phyloP scores from a whole-genome alignment of 306 rosid species.

The Aeschynomene evenia region DNA sequence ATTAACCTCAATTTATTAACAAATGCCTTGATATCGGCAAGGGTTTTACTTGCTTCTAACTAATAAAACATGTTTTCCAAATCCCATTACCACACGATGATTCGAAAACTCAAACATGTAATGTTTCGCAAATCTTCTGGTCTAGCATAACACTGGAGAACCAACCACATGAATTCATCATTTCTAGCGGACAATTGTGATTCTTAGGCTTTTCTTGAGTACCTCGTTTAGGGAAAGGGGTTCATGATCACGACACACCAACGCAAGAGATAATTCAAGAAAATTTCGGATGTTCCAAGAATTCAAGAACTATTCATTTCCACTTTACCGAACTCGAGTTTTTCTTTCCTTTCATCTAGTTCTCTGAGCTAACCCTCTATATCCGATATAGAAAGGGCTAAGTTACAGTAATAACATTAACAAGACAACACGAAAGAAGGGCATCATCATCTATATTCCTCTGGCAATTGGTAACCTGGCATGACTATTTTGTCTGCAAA shows the following conservation, averaged over 20 bases:
- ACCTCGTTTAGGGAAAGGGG: neutral
- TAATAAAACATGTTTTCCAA: too few relatives aligned
- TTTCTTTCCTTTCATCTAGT: slow-evolving; percentile 36
- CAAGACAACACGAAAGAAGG: slow-evolving; percentile 5
- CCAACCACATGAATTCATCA: neutral
- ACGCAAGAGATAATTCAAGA: slow-evolving; percentile 16
- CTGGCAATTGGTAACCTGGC: slow-evolving; percentile 77
- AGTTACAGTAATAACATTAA: slow-evolving; percentile 46
- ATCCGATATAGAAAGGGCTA: slow-evolving; percentile 20
- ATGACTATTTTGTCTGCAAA: slow-evolving; percentile 67
- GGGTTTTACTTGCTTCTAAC: too few relatives aligned
- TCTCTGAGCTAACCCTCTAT: slow-evolving; percentile 25
- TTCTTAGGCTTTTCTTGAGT: neutral
- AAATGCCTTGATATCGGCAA: too few relatives aligned
- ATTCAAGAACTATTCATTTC: slow-evolving; percentile 21
- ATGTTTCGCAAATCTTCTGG: neutral
- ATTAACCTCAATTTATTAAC: neutral
- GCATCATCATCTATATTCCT: slow-evolving; percentile 75
- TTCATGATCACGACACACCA: neutral
- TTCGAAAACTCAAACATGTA: too few relatives aligned
- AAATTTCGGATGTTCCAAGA: slow-evolving; percentile 25
- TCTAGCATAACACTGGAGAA: neutral
- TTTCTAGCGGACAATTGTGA: neutral
- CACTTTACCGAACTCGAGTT: slow-evolving; percentile 18
- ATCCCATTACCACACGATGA: too few relatives aligned